These are phyloP conservation scores for Cerrena zonata DNA, from an alignment of 1,284 basidiomycete species.

Conservation along the genomic window DNA sequence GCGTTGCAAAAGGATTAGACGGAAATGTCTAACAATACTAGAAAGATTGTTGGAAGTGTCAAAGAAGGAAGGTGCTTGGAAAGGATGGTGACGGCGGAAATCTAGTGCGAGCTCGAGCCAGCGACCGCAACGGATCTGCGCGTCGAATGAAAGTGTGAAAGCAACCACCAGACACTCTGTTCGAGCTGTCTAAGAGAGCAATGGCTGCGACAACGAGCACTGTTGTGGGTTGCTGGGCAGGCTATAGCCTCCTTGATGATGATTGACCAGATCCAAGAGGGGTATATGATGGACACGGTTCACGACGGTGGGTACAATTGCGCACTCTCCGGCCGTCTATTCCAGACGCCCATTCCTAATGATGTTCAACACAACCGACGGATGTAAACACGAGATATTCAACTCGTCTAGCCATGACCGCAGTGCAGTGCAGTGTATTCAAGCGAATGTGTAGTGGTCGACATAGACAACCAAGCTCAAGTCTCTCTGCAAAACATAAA, in stretches of 20 bases:
- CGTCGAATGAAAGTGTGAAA: conserved; percentile 17
- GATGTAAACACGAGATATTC: too few relatives aligned
- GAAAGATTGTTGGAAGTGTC: background rate
- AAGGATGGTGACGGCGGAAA: conserved; percentile 4
- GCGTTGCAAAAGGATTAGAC: background rate
- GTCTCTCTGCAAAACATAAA: too few relatives aligned
- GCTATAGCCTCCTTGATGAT: background rate
- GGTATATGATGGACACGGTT: too few relatives aligned
- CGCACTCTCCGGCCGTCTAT: too few relatives aligned
- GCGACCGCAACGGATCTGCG: conserved; percentile 26
- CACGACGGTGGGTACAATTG: too few relatives aligned
- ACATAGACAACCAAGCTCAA: too few relatives aligned
- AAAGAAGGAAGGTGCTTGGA: background rate
- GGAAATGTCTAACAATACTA: conserved; percentile 1
- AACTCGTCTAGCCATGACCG: too few relatives aligned
- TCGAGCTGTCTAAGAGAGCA: background rate
- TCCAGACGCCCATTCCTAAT: too few relatives aligned
- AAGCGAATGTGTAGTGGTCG: too few relatives aligned
- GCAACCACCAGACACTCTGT: conserved; percentile 5
- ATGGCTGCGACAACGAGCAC: background rate
- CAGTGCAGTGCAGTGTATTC: too few relatives aligned
- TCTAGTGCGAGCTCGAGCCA: conserved; percentile 11
- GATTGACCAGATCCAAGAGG: background rate
- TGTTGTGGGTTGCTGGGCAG: conserved; percentile 8
- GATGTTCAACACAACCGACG: too few relatives aligned